Conservation (phyloP, 345 rosid genomes). For the Arabidopsis suecica region DNA sequence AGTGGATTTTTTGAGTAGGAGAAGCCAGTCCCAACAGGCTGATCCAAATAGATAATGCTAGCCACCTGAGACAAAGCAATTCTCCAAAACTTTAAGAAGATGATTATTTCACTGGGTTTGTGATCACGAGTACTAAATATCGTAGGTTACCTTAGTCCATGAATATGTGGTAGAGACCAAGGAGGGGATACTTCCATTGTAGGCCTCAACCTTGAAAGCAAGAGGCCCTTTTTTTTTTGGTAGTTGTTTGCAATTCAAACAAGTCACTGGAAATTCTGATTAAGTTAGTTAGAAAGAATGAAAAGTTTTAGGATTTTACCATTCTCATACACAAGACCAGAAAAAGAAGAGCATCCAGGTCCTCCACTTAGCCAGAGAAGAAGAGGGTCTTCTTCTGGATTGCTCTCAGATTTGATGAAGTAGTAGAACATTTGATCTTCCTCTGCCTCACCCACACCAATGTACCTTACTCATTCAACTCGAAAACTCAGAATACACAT, state of each 20-base stretch:
- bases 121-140: constrained; percentile 42
- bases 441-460: background rate
- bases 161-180: constrained; percentile 60
- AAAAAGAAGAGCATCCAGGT: constrained; percentile 49
- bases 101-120: constrained; percentile 48
- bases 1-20: constrained; percentile 54
- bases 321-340: constrained; percentile 38
- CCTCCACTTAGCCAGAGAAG: constrained; percentile 48
- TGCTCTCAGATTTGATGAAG: constrained; percentile 45
- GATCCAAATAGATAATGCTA: constrained; percentile 67
- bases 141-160: constrained; percentile 60
- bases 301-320: constrained; percentile 11
- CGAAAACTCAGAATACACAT: background rate
- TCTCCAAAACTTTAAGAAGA: constrained; percentile 40
- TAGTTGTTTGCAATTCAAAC: background rate
- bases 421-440: constrained; percentile 38
- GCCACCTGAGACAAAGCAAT: constrained; percentile 49
- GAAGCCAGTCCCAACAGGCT: constrained; percentile 78
- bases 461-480: background rate
- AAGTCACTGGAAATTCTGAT: background rate
- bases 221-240: constrained; percentile 55
- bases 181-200: constrained; percentile 66
- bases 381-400: constrained; percentile 37
- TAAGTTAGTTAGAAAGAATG: background rate
- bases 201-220: constrained; percentile 49